Conservation (phyloP, 129 eudicot species). For the Oenanthe sinensis region DNA sequence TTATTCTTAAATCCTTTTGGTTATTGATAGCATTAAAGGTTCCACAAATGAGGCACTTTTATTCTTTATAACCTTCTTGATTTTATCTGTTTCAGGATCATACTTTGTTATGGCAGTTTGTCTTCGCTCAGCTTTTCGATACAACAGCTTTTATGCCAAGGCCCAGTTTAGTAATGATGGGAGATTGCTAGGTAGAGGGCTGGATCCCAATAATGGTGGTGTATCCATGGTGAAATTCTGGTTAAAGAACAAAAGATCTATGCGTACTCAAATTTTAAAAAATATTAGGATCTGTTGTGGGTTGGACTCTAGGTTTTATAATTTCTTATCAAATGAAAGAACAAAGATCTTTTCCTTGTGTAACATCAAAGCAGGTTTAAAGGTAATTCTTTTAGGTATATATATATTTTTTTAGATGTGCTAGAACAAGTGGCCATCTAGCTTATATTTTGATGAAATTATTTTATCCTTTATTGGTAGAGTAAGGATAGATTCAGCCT, state of each 20-base stretch:
- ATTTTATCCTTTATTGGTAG: slow-evolving; percentile 19
- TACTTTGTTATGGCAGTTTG: slow-evolving; percentile 48
- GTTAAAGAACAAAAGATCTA: slow-evolving; percentile 24
- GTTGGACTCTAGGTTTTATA: slow-evolving; percentile 20
- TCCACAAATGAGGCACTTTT: background rate
- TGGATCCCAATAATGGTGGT: slow-evolving; percentile 16
- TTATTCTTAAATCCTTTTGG: background rate
- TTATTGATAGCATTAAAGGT: background rate
- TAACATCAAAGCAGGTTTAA: slow-evolving; percentile 15
- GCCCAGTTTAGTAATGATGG: slow-evolving; percentile 16
- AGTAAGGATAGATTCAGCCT: slow-evolving; percentile 21
- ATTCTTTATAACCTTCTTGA: slow-evolving; percentile 16
- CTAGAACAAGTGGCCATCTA: no score
- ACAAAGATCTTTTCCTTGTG: slow-evolving; percentile 17
- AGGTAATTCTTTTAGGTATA: slow-evolving; percentile 33
- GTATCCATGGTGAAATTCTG: slow-evolving; percentile 28
- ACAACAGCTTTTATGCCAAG: slow-evolving; percentile 26
- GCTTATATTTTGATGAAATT: background rate
- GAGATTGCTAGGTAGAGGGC: slow-evolving; percentile 18
- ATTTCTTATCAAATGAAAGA: slow-evolving; percentile 24
- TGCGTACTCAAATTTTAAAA: slow-evolving; percentile 27
- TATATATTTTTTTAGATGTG: background rate
- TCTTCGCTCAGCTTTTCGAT: slow-evolving; percentile 41
- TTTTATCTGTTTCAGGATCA: slow-evolving; percentile 19
- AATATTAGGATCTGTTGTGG: slow-evolving; percentile 20